phyloP scores from a whole-genome alignment of 1,284 basidiomycete species.

The Pseudozyma thailandica region DNA sequence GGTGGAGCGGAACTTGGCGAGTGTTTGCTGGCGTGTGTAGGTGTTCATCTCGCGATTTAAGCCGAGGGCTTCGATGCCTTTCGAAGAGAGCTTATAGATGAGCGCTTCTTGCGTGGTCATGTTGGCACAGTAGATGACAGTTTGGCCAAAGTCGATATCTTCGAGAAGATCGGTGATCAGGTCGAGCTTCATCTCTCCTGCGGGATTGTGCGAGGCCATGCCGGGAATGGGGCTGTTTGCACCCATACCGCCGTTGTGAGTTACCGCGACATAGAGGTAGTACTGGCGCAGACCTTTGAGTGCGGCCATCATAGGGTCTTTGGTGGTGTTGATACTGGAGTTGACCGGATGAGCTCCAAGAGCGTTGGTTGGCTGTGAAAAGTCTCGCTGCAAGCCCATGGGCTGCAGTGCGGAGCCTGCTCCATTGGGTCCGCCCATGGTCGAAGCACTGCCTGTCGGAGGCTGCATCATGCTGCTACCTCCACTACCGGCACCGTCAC shows the following conservation, averaged over 20 bases:
- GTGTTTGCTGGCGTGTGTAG: conserved; percentile 79
- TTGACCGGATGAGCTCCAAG: conserved; percentile 54
- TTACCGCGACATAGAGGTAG: conserved; percentile 62
- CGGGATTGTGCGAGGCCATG: conserved; percentile 78
- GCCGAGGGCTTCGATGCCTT: conserved; percentile 84
- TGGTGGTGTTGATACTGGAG: conserved; percentile 38
- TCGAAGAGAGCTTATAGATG: conserved; percentile 81
- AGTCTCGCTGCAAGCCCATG: conserved; percentile 70
- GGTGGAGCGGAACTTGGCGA: conserved; percentile 80
- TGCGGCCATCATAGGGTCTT: conserved; percentile 49
- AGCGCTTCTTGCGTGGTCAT: conserved; percentile 67
- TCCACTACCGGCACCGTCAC: conserved; percentile 74
- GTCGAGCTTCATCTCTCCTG: conserved; percentile 96
- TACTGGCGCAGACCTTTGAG: conserved; percentile 60
- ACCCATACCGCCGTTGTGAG: conserved; percentile 76
- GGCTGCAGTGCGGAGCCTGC: conserved; percentile 20
- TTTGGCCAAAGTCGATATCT: conserved; percentile 75
- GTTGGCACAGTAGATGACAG: conserved; percentile 65
- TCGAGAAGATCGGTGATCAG: conserved; percentile 91
- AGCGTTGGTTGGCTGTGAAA: conserved; percentile 73
- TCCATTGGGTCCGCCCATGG: conserved; percentile 10
- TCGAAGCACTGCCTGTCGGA: conserved; percentile 5
- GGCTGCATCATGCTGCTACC: conserved; percentile 19
- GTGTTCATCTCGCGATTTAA: conserved; percentile 82
- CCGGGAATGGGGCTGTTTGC: conserved; percentile 86